These are phyloP conservation scores for Triticum aestivum DNA, from an alignment of 176 grass and related monocot species.

Conservation along the genomic window IWGSC_CS_RefSeq_v2.1 NC_057811.1:61715191-61715690, in stretches of 20 bases:
- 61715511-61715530: background rate
- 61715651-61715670: no score
- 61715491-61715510: background rate
- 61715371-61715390: conserved; percentile 2
- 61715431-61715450: background rate
- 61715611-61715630: no score
- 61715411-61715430: background rate
- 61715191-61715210: background rate
- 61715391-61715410: background rate
- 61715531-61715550: background rate
- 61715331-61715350: background rate
- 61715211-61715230: background rate
- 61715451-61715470: background rate
- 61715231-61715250: background rate
- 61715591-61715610: no score
- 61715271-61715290: background rate
- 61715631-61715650: no score
- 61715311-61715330: conserved; percentile 9
- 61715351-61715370: background rate
- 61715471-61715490: background rate
- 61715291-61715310: background rate
- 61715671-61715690: no score
- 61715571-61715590: no score
- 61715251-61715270: no score
- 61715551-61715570: no score